A percentile compares a stretch with the other conserved stretches of the same genome.
Evolutionary conservation across 75 land plant genomes (phyloP).

Genomic region (Ceratopteris richardii): DNA sequence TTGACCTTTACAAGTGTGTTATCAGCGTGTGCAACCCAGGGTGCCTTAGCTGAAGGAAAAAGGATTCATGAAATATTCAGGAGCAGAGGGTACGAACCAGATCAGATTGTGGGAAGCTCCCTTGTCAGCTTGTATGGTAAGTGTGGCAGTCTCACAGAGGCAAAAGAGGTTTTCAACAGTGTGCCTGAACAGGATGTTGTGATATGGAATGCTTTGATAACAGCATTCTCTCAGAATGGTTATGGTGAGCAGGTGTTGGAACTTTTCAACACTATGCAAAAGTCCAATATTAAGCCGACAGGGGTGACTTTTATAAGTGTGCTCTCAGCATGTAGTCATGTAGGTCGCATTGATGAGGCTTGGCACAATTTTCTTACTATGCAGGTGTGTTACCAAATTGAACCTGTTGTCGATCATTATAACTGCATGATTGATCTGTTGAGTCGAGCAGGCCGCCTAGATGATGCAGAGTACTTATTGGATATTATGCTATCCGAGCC

Average conservation of each 20-base stretch:
- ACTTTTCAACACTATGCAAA: conserved; percentile 24
- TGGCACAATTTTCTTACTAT: conserved; percentile 5
- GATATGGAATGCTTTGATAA: conserved; percentile 35
- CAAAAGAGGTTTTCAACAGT: conserved; percentile 4
- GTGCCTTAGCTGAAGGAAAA: conserved; percentile 10
- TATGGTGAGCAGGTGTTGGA: conserved; percentile 20
- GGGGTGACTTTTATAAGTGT: conserved; percentile 20
- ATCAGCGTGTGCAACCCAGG: conserved; percentile 9
- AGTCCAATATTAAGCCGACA: conserved; percentile 16
- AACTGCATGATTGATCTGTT: conserved; percentile 21
- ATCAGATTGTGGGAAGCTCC: conserved; percentile 10
- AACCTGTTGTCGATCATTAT: conserved; percentile 15
- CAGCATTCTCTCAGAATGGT: conserved; percentile 27
- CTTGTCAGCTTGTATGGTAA: conserved; percentile 18
- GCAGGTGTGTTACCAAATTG: conserved; percentile 3
- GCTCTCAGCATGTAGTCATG: conserved; percentile 27
- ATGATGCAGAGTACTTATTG: conserved; percentile 17
- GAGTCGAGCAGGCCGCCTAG: conserved; percentile 14
- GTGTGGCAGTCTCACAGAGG: conserved; percentile 14
- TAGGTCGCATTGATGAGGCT: conserved; percentile 14
- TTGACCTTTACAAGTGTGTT: conserved; percentile 7
- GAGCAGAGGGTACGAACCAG: conserved; percentile 1
- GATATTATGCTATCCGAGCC: conserved; percentile 8
- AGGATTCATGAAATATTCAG: conserved; percentile 2
- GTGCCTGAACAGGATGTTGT: conserved; percentile 10